A percentile compares a stretch with the other conserved stretches of the same genome.
Evolutionary conservation across 2,329 filamentous ascomycete species (phyloP).

Genomic region (Ascochyta fabae): DNA sequence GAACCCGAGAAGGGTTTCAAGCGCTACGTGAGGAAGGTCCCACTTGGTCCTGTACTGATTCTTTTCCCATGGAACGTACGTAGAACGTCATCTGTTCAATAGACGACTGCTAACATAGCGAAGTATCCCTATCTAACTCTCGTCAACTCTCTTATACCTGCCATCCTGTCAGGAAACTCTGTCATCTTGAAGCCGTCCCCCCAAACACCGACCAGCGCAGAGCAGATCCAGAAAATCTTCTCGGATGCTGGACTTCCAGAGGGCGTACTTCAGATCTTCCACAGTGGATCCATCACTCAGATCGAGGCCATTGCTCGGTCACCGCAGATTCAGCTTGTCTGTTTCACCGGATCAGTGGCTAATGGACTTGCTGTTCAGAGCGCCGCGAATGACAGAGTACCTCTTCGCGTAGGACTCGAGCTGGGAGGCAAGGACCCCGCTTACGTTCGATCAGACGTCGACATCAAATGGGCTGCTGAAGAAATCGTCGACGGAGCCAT

Average conservation of each 20-base stretch:
- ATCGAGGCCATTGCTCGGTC: constrained; percentile 81
- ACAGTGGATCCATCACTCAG: constrained; percentile 78
- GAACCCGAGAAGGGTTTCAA: constrained; percentile 88
- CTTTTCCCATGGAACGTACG: constrained; percentile 96
- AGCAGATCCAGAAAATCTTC: constrained; percentile 81
- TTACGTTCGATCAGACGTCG: constrained; percentile 84
- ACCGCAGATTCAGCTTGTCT: constrained; percentile 78
- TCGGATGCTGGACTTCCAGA: constrained; percentile 78
- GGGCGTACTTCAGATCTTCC: constrained; percentile 90
- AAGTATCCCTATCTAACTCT: constrained; percentile 95
- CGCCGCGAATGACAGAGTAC: constrained; percentile 80
- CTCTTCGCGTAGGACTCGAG: constrained; percentile 83
- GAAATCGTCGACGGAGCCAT: constrained; percentile 96
- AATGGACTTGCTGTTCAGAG: constrained; percentile 86
- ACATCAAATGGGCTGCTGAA: constrained; percentile 87
- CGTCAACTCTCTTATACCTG: constrained; percentile 89
- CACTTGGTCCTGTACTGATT: constrained; percentile 84
- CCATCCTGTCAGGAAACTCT: constrained; percentile 86
- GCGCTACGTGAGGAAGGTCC: constrained; percentile 86
- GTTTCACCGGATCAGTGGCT: constrained; percentile 92
- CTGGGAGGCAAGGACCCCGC: constrained; percentile 95
- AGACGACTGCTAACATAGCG: constrained; percentile 23
- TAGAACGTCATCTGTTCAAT: constrained; percentile 26
- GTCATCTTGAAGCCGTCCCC: constrained; percentile 95
- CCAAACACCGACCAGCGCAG: constrained; percentile 89